These are phyloP conservation scores for Penicillium brasilianum DNA, from an alignment of 2,329 filamentous ascomycete species.

Conservation along the genomic window DNA sequence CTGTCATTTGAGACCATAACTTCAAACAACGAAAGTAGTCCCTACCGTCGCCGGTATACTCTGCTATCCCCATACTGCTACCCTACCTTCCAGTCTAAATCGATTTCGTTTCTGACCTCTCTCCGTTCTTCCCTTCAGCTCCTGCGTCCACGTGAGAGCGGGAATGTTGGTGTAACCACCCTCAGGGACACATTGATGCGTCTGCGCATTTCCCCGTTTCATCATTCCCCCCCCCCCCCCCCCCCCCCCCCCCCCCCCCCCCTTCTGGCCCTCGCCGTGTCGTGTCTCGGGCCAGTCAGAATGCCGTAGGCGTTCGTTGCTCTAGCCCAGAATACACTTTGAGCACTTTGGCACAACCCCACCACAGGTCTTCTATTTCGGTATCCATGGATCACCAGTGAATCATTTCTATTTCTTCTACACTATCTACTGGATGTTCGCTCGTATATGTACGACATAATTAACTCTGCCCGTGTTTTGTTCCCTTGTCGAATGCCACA, in stretches of 20 bases:
- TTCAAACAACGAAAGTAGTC: background rate
- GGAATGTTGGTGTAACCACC: constrained; percentile 28
- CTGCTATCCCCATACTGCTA: background rate
- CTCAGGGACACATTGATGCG: constrained; percentile 2
- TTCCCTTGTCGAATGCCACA: background rate
- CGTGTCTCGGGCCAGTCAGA: constrained; percentile 29
- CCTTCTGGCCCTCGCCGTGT: constrained; percentile 23
- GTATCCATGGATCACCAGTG: background rate
- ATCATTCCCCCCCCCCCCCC: constrained; percentile 15
- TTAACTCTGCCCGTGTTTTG: background rate
- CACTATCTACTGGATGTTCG: background rate
- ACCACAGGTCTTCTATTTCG: background rate
- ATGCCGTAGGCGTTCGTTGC: constrained; percentile 16
- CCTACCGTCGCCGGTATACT: background rate
- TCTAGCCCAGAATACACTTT: constrained; percentile 18
- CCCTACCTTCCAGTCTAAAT: constrained; percentile 19
- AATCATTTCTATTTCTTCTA: background rate
- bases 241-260: constrained; percentile 16
- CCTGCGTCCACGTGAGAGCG: constrained; percentile 15
- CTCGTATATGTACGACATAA: background rate
- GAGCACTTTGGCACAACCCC: constrained; percentile 1
- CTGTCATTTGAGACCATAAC: background rate
- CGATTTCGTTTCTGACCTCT: background rate
- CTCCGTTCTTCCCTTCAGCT: constrained; percentile 12
- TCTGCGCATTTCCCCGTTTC: constrained; percentile 27